Conservation (phyloP, 768 basidiomycete genomes). For the Pleurotus citrinopileatus region DNA sequence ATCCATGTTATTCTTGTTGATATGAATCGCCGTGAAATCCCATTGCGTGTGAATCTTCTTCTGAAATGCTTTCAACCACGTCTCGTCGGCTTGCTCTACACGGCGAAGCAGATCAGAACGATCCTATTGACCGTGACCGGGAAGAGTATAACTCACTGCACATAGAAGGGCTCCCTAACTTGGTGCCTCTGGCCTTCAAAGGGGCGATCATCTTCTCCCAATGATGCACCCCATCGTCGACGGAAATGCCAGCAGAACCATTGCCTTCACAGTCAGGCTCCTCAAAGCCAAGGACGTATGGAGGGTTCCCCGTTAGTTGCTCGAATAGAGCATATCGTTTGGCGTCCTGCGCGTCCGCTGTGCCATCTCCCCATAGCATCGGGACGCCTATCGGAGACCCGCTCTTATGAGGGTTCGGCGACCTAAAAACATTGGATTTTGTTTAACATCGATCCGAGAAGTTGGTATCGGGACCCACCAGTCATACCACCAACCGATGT, state of each 20-base stretch:
- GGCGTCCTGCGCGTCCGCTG: slow-evolving; percentile 35
- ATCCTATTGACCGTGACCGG: background rate
- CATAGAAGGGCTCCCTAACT: slow-evolving; percentile 45
- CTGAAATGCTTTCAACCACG: slow-evolving; percentile 40
- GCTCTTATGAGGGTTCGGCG: slow-evolving; percentile 36
- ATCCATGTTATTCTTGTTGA: slow-evolving; percentile 44
- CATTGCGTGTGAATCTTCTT: slow-evolving; percentile 35
- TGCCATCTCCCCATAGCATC: slow-evolving; percentile 47
- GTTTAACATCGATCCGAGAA: too few relatives aligned
- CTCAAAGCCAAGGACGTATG: slow-evolving; percentile 43
- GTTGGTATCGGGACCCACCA: too few relatives aligned
- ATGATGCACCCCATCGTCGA: slow-evolving; percentile 34
- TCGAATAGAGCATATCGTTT: slow-evolving; percentile 34
- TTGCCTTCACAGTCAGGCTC: slow-evolving; percentile 46
- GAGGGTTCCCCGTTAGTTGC: slow-evolving; percentile 28
- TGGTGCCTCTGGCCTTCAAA: slow-evolving; percentile 35
- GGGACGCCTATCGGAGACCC: slow-evolving; percentile 39
- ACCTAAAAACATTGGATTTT: slow-evolving; percentile 23
- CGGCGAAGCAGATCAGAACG: background rate
- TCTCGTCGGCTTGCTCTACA: slow-evolving; percentile 45
- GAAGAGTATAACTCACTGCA: slow-evolving; percentile 34
- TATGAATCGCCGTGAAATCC: slow-evolving; percentile 47
- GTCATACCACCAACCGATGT: slow-evolving; percentile 51
- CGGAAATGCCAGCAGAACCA: slow-evolving; percentile 43
- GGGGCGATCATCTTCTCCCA: slow-evolving; percentile 43